Base-by-base conservation (phyloP, 2,329 filamentous ascomycete species). In the Tolypocladium ophioglossoides region DNA sequence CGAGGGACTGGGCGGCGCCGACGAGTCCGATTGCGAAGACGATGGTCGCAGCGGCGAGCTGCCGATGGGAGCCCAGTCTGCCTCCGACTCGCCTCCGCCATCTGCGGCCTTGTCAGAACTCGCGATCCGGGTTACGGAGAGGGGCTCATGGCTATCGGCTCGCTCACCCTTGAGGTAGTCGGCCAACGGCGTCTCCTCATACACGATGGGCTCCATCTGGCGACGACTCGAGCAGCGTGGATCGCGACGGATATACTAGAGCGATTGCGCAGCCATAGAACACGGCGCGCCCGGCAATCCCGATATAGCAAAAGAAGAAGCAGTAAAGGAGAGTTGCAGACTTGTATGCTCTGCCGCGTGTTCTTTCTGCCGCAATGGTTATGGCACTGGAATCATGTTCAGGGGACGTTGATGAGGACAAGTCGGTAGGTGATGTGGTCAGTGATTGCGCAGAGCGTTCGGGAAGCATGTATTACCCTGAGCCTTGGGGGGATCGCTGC, bases 151-250 rank as follows among this genome's bases (percentile, higher is more conserved):
- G 10, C 2, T 1, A 14, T 34, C 16, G 30, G 30, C 2, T 20
- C 10, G 27, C 62, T 65, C 72, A 94, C 91, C 91, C 83, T 91
- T 86, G 63, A 96, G 83, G 74, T 94, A 94, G 66, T 88, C 84
- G 68, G 90, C 91, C 72, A 96, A 79, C 63, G 91, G 91, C 68
- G 89, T 88, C 74, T 91, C 85, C 74, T 94, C 83, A 73, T 87
- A 88, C 63, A 96, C 83, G 64, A 96, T 79, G 66, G 87, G 84
- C 80, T 96, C 91, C 91, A 96, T 70, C 59, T 66, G 63, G 61
- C 59, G 62, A 60, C 52, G 56, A 55, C 35, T 54, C 55, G 55
- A 50, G 62, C 52, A 61, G 62, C 57, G 62, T 63, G 57, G 59
- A 64, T 51, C 59, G 58, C 57, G 58, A 58, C 54, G 62, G 61